These are phyloP conservation scores for Dictyostelium intermedium DNA, from an alignment of 78 protist genomes.

Conservation along the genomic window DNA sequence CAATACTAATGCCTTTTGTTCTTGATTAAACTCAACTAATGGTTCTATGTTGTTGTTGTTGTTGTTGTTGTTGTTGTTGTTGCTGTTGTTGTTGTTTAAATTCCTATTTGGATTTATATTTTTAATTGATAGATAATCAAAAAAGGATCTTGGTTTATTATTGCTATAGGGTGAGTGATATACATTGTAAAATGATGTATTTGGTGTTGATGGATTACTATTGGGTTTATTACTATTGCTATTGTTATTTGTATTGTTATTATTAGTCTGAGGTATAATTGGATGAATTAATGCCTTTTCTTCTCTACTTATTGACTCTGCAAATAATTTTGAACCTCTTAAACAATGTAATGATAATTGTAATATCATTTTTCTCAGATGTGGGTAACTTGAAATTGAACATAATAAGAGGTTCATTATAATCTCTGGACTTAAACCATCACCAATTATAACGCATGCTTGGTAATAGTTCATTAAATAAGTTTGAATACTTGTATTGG, in stretches of 20 bases:
- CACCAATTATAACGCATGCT: conserved; percentile 44
- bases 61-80: background rate
- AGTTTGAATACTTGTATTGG: background rate
- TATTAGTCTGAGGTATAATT: background rate
- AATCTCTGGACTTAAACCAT: background rate
- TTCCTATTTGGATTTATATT: background rate
- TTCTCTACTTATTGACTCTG: background rate
- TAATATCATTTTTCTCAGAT: background rate
- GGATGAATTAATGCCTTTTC: background rate
- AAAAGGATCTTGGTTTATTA: conserved; percentile 1
- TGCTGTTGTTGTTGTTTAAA: background rate
- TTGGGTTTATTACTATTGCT: background rate
- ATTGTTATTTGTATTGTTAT: background rate
- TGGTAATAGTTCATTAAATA: background rate
- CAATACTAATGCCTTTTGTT: background rate
- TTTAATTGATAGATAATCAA: background rate
- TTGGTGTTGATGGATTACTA: conserved; percentile 4
- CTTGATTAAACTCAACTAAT: background rate
- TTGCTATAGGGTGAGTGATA: background rate
- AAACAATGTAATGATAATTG: conserved; percentile 27
- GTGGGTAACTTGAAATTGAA: background rate
- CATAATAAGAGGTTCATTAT: background rate
- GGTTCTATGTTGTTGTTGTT: background rate
- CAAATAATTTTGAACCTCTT: conserved; percentile 14
- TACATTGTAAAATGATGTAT: background rate